These are phyloP conservation scores for Cyberlindnera lachancei DNA, from an alignment of 805 yeast species.

Conservation along the genomic window DNA sequence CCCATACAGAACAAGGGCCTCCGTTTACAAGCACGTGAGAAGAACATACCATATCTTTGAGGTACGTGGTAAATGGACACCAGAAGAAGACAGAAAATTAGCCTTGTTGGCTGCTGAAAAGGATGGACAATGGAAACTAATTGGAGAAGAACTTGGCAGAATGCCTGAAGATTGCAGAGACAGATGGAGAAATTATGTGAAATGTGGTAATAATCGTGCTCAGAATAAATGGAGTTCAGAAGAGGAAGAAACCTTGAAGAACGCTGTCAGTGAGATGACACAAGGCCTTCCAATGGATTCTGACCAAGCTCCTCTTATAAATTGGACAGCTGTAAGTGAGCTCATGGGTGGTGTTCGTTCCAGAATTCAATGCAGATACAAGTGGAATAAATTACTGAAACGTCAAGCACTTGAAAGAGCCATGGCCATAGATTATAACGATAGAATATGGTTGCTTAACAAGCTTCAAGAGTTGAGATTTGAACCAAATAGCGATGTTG, in stretches of 20 bases:
- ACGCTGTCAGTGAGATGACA: constrained; percentile 45
- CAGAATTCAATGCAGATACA: constrained; percentile 90
- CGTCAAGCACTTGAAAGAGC: constrained; percentile 43
- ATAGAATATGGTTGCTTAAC: constrained; percentile 42
- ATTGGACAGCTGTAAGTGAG: constrained; percentile 91
- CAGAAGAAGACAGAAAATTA: constrained; percentile 67
- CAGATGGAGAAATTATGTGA: constrained; percentile 91
- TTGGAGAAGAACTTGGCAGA: constrained; percentile 73
- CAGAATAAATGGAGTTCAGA: constrained; percentile 72
- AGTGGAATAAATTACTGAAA: constrained; percentile 79
- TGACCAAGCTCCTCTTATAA: constrained; percentile 38
- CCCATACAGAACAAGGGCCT: constrained; percentile 82
- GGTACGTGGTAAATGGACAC: constrained; percentile 86
- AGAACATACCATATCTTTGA: constrained; percentile 83
- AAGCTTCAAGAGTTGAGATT: constrained; percentile 37
- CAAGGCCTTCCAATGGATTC: constrained; percentile 20
- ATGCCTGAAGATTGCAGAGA: constrained; percentile 99
- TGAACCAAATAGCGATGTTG: constrained; percentile 35
- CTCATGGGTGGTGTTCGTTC: constrained; percentile 83
- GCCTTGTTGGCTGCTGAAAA: constrained; percentile 54
- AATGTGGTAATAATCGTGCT: constrained; percentile 75
- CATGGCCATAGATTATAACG: constrained; percentile 36
- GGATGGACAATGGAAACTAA: constrained; percentile 83
- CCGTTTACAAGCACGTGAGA: constrained; percentile 87
- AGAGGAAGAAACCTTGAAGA: constrained; percentile 58